Evolutionary conservation across 352 stramenopile genomes (phyloP), one percentile per base, ranked within the genome.

Genomic region (Phytophthora litchii): DNA sequence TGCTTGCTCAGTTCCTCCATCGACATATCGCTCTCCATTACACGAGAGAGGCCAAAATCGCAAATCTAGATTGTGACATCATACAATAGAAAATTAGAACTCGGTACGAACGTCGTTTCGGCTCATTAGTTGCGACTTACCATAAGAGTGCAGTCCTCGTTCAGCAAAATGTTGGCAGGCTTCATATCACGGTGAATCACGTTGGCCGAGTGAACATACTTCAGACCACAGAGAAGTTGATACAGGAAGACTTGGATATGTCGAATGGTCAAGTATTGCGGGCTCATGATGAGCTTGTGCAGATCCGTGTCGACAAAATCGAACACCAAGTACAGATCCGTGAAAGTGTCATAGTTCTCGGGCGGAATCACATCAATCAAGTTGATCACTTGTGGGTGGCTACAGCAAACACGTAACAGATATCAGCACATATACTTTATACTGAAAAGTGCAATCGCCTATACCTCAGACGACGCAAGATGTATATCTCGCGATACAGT

Each of bases 241-340:
- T 98, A 98, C 53, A 98, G 69, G 72, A 98, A 98, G n/a, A 98
- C 97, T 76, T 98, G 92, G 25, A 97, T 96, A 67, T 99, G 96
- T 55, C 96, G 91, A 50, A 98, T 96, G 0, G 88, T 97, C 46
- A 98, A 72, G 68, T 96, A 97, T 63, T 94, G 85, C 19, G 88
- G 89, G 25, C 80, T 95, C 74, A 97, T 97, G 56, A 98, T 98
- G 49, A 98, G 85, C 37, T 95, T 96, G 69, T 97, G 88, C 60
- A 98, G 68, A 60, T 98, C 94, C 21, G 91, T 98, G 68, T 98
- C 92, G 47, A 98, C 83, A 16, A 96, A 96, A 46, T 98, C 89
- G 48, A 95, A 94, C 45, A 98, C 88, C 23, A 98, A 78, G 72
- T 97, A 98, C 38, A 98, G 60, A 47, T 98, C 90, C 54, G 85